Conservation (phyloP, 2,329 filamentous ascomycete species). For the Nemania abortiva region DNA sequence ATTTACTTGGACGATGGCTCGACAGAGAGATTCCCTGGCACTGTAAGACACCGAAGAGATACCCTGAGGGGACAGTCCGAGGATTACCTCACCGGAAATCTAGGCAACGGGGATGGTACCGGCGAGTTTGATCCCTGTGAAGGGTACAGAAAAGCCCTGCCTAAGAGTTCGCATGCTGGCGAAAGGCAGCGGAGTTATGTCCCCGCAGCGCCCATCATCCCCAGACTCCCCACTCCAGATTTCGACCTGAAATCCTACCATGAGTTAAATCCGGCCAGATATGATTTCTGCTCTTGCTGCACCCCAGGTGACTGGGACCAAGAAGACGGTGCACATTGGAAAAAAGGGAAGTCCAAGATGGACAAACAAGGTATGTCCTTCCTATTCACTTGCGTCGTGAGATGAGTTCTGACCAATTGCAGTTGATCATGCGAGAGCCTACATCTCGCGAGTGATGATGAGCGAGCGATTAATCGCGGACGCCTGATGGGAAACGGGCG, state of each 20-base stretch:
- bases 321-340: constrained; percentile 16
- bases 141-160: constrained; percentile 20
- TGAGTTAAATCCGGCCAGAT: constrained; percentile 23
- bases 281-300: constrained; percentile 47
- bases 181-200: constrained; percentile 34
- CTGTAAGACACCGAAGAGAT: constrained; percentile 21
- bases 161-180: constrained; percentile 18
- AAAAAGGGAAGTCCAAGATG: constrained; percentile 43
- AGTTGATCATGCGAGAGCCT: constrained; percentile 45
- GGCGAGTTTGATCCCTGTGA: constrained; percentile 17
- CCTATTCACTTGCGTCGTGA: background rate
- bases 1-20: background rate
- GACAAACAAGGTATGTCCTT: constrained; percentile 42
- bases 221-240: constrained; percentile 48
- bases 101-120: constrained; percentile 20
- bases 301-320: constrained; percentile 15
- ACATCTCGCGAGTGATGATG: constrained; percentile 41
- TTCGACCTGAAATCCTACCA: constrained; percentile 39
- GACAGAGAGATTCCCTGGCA: constrained; percentile 6
- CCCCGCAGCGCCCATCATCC: constrained; percentile 44
- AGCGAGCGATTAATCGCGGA: constrained; percentile 37
- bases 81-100: constrained; percentile 20
- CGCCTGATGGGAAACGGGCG: constrained; percentile 14
- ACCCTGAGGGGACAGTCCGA: constrained; percentile 9
- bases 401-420: constrained; percentile 34